A percentile compares a stretch with the other conserved stretches of the same genome.
phyloP scores from a whole-genome alignment of 2,329 filamentous ascomycete species.

The Ophiostoma ulmi region DNA sequence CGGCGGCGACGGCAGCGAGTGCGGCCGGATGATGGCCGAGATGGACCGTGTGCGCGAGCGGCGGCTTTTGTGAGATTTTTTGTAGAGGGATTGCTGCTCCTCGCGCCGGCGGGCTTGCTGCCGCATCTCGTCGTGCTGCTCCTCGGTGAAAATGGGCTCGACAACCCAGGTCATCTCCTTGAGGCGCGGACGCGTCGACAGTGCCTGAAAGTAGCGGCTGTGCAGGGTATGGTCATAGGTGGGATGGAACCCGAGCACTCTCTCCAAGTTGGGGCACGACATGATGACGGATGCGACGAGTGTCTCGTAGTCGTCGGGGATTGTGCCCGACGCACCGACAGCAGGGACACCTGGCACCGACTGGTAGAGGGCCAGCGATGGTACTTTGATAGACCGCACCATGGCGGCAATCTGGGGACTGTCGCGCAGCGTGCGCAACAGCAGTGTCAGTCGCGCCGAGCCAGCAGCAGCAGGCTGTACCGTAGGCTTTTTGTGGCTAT shows the following conservation, averaged over 20 bases:
- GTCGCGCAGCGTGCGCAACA: slow-evolving; percentile 53
- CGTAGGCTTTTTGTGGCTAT: slow-evolving; percentile 50
- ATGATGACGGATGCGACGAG: slow-evolving; percentile 57
- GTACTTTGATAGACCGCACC: slow-evolving; percentile 55
- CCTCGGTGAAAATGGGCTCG: slow-evolving; percentile 37
- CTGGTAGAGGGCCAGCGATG: slow-evolving; percentile 37
- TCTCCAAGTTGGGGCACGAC: slow-evolving; percentile 61
- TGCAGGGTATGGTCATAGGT: slow-evolving; percentile 50
- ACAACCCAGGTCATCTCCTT: slow-evolving; percentile 58
- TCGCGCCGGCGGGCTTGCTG: slow-evolving; percentile 10
- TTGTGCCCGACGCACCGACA: slow-evolving; percentile 30
- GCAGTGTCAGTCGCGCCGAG: slow-evolving; percentile 50
- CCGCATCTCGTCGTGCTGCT: slow-evolving; percentile 22
- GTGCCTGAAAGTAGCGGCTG: slow-evolving; percentile 52
- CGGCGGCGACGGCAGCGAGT: slow-evolving; percentile 19
- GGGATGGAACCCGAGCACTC: slow-evolving; percentile 50
- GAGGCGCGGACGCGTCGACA: slow-evolving; percentile 52
- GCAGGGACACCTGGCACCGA: not conserved
- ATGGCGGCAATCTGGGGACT: slow-evolving; percentile 49
- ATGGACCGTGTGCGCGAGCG: slow-evolving; percentile 21
- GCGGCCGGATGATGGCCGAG: slow-evolving; percentile 17
- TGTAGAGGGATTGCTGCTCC: not conserved
- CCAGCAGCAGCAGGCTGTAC: slow-evolving; percentile 39
- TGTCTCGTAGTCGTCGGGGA: slow-evolving; percentile 50
- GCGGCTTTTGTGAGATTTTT: not conserved